Evolutionary conservation across 768 basidiomycete genomes (phyloP).

Genomic region (Suillus variegatus): DNA sequence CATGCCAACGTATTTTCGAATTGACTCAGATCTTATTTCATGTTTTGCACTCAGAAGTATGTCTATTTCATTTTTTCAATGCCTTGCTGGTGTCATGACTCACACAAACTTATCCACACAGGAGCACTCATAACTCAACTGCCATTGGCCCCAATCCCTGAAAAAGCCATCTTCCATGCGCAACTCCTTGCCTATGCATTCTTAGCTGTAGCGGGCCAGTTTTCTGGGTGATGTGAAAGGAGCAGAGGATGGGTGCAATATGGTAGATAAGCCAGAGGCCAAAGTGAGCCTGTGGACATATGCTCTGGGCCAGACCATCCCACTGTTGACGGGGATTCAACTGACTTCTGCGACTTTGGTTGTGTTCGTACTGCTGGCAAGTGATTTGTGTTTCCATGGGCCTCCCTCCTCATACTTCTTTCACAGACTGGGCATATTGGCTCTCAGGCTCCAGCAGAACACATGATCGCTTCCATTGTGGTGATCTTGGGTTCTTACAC

Average conservation of each 20-base stretch:
- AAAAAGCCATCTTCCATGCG: constrained; percentile 47
- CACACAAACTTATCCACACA: constrained; percentile 27
- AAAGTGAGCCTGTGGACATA: constrained; percentile 62
- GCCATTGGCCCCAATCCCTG: constrained; percentile 37
- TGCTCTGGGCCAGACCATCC: constrained; percentile 55
- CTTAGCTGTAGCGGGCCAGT: constrained; percentile 62
- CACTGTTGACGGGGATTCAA: constrained; percentile 58
- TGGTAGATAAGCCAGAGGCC: not conserved
- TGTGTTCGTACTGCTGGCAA: constrained; percentile 87
- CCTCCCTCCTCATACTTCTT: not conserved
- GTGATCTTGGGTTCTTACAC: constrained; percentile 55
- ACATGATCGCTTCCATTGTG: constrained; percentile 82
- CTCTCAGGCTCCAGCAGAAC: constrained; percentile 80
- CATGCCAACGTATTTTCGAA: not conserved
- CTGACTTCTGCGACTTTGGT: constrained; percentile 65
- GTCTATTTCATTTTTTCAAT: not conserved
- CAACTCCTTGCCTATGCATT: constrained; percentile 61
- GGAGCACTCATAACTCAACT: constrained; percentile 67
- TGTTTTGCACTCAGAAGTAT: not conserved
- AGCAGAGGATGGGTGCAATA: not conserved
- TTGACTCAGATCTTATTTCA: not conserved
- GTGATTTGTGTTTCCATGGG: constrained; percentile 20
- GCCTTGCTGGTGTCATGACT: not conserved
- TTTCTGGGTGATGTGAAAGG: constrained; percentile 34
- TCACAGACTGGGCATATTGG: constrained; percentile 80